Conservation (phyloP, 2,329 filamentous ascomycete genomes). For the Exophiala phaeomuriformis region DNA sequence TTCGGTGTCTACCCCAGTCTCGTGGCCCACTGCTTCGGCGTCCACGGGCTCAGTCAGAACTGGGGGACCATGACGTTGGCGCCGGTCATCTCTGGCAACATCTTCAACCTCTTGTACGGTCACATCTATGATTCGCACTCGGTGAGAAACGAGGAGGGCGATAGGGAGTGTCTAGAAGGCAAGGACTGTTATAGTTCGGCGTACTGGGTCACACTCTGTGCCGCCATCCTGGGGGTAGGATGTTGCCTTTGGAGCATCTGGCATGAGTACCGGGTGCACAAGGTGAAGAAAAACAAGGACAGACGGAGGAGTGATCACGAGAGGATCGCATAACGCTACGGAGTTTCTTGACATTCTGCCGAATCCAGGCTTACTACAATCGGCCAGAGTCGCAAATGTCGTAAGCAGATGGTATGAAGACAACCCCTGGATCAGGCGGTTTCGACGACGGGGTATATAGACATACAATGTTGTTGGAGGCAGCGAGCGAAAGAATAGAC, state of each 20-base stretch:
- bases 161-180: slow-evolving; percentile 68
- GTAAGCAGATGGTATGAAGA: too few species aligned
- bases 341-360: too few species aligned
- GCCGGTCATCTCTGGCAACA: slow-evolving; percentile 77
- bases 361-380: too few species aligned
- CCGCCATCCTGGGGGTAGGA: slow-evolving; percentile 15
- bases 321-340: slow-evolving; percentile 8
- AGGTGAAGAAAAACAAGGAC: slow-evolving; percentile 9
- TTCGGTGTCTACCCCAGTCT: slow-evolving; percentile 93
- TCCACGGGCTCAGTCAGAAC: slow-evolving; percentile 82
- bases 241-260: slow-evolving; percentile 34
- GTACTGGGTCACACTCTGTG: slow-evolving; percentile 60
- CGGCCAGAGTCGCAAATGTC: too few species aligned
- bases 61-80: slow-evolving; percentile 94
- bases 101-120: slow-evolving; percentile 92
- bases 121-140: slow-evolving; percentile 75
- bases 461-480: too few species aligned
- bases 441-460: too few species aligned
- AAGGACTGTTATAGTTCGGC: slow-evolving; percentile 72
- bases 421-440: too few species aligned
- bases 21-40: slow-evolving; percentile 82
- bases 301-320: slow-evolving; percentile 13
- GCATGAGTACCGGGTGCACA: slow-evolving; percentile 34
- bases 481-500: too few species aligned
- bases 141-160: slow-evolving; percentile 55